Evolutionary conservation across 192 early-diverging fungal genomes (phyloP), one percentile per base, ranked within the genome.

Genomic region (Backusella morwellensis): DNA sequence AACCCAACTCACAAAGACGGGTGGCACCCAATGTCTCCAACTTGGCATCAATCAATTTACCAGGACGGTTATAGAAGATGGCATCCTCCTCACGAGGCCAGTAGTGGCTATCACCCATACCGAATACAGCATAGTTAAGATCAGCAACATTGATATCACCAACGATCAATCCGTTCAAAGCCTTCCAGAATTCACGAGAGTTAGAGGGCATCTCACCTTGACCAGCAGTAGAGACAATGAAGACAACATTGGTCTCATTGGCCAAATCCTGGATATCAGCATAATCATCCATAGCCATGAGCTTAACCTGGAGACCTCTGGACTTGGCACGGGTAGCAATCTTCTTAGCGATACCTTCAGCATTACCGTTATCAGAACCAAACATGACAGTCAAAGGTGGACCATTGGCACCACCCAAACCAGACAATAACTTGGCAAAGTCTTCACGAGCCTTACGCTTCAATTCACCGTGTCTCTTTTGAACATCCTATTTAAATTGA

Each of bases 141-240:
- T 90, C 91, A 66, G 80, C 85, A 52, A 97, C 82, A 44, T 86
- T 86, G 15, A 90, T 67, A 70, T 91, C 90, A 41, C 79, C 82
- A 68, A 80, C 81, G 34, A 88, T 87, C 21, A 91, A 84, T 1
- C 84, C 78, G 56, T 87, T 86, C 71, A 98, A 85, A 9, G 84
- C 85, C 86, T 94, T 93, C 91, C 93, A 94, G 76, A 95, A 95
- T 83, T 99, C 96, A 77, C 93, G 92, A 14, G 89, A 84, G 80
- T 97, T 96, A 76, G 91, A 91, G 1, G 97, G 97, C 75, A 98
- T 92, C 89, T 99, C 97, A 83, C 97, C 97, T 82, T 99, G 96
- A 32, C 97, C 97, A 40, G 97, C 96, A 11, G 96, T 98, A 70
- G 91, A 93, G 63, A 92, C 84, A 6, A 93, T 85, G 82, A 94